Percentiles rank a stretch among this genome's conserved stretches.
These are phyloP conservation scores for Chondrostereum purpureum DNA, from an alignment of 1,284 basidiomycete species.

Conservation along the genomic window DNA sequence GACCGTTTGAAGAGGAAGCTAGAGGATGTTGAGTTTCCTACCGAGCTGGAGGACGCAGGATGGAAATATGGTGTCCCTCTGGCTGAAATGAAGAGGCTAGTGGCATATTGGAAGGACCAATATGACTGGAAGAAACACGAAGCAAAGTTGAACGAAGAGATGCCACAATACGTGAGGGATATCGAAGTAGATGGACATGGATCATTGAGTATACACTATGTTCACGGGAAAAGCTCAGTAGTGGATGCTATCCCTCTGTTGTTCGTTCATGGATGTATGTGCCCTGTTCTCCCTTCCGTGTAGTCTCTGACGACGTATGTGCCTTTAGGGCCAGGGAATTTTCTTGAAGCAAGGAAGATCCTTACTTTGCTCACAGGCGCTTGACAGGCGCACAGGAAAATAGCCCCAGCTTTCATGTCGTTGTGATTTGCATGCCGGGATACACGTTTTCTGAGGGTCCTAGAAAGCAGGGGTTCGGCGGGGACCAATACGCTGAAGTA, in stretches of 20 bases:
- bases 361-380: no score
- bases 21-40: constrained; percentile 32
- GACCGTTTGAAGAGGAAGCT: constrained; percentile 33
- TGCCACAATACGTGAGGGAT: constrained; percentile 42
- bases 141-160: constrained; percentile 32
- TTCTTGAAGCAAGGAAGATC: constrained; percentile 48
- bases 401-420: constrained; percentile 46
- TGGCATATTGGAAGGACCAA: constrained; percentile 17
- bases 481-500: constrained; percentile 31
- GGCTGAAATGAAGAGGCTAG: not conserved
- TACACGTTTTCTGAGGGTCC: constrained; percentile 44
- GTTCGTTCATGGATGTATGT: constrained; percentile 48
- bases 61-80: constrained; percentile 3
- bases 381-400: constrained; percentile 32
- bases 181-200: constrained; percentile 38
- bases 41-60: constrained; percentile 37
- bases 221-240: constrained; percentile 38
- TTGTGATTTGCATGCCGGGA: constrained; percentile 41
- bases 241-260: constrained; percentile 40
- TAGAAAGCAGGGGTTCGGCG: constrained; percentile 23
- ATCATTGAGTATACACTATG: constrained; percentile 40
- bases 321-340: constrained; percentile 54
- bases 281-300: not conserved
- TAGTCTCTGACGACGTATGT: not conserved
- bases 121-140: constrained; percentile 45